Evolutionary conservation across 1,284 basidiomycete species (phyloP).

Genomic region (Coniophora puteana): DNA sequence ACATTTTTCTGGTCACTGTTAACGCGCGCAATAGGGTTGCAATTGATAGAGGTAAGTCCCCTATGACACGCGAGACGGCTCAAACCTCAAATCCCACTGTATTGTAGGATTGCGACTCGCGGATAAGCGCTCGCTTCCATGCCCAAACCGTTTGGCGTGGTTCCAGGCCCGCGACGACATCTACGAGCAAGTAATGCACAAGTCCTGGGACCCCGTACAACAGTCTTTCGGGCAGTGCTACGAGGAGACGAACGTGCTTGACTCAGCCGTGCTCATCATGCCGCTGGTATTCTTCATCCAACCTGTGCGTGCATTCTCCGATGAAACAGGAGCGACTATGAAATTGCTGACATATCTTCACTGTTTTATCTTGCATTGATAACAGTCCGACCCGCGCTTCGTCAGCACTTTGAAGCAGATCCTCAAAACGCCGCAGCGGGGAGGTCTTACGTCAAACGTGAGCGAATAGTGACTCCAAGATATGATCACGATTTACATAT

Average conservation of each 20-base stretch:
- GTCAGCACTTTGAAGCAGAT: conserved; percentile 78
- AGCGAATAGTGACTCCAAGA: conserved; percentile 18
- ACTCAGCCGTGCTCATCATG: conserved; percentile 80
- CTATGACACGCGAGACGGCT: background rate
- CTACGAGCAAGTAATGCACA: conserved; percentile 84
- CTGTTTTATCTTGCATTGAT: background rate
- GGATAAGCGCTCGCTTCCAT: conserved; percentile 83
- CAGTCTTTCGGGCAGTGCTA: conserved; percentile 77
- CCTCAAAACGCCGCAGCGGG: conserved; percentile 79
- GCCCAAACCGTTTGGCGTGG: conserved; percentile 73
- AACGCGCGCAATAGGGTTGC: conserved; percentile 68
- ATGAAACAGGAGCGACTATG: too few species aligned
- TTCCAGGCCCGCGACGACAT: conserved; percentile 68
- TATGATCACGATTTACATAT: conserved; percentile 1
- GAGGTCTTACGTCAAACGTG: conserved; percentile 85
- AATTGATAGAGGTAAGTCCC: conserved; percentile 69
- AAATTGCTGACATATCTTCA: conserved; percentile 4
- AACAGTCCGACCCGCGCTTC: conserved; percentile 87
- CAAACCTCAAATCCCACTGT: background rate
- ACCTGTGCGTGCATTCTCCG: conserved; percentile 41
- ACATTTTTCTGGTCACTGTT: conserved; percentile 7
- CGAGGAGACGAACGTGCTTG: conserved; percentile 66
- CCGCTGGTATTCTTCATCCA: conserved; percentile 86
- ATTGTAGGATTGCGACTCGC: conserved; percentile 78
- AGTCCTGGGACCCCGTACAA: conserved; percentile 70